Percentiles rank a stretch among this genome's conserved stretches.
Evolutionary conservation across 306 rosid genomes (phyloP).

Genomic region (Psophocarpus tetragonolobus): DNA sequence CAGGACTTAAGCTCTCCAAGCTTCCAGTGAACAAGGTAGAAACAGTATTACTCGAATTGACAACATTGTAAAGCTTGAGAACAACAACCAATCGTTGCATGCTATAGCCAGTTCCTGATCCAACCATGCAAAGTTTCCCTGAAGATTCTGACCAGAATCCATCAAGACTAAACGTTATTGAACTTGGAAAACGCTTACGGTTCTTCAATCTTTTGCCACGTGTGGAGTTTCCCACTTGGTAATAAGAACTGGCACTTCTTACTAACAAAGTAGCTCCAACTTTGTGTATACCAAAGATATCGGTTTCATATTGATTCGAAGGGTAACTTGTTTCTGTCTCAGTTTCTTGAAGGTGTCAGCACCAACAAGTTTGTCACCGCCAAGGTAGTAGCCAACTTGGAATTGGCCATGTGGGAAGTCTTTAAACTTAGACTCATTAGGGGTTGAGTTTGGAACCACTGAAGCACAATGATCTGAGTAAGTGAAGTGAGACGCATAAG

Average conservation of each 20-base stretch:
- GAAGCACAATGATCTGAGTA: constrained; percentile 44
- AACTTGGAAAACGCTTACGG: not conserved
- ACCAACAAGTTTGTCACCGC: constrained; percentile 18
- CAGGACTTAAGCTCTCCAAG: constrained; percentile 46
- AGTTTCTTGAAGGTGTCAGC: not conserved
- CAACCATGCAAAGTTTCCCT: constrained; percentile 54
- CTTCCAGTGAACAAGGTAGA: constrained; percentile 49
- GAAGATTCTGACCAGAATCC: constrained; percentile 54
- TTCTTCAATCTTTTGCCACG: not conserved
- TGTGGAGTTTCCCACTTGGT: constrained; percentile 17
- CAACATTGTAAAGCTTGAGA: constrained; percentile 47
- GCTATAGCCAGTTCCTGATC: constrained; percentile 16
- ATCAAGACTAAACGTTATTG: not conserved
- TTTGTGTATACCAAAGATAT: not conserved
- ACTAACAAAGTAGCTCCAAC: not conserved
- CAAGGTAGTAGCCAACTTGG: constrained; percentile 38
- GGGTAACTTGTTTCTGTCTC: not conserved
- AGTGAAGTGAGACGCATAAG: constrained; percentile 4
- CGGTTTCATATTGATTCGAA: constrained; percentile 24
- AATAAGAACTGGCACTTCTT: not conserved
- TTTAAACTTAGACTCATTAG: not conserved
- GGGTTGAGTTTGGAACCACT: constrained; percentile 30
- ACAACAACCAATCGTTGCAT: constrained; percentile 27
- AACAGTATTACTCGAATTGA: constrained; percentile 15
- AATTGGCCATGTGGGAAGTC: not conserved